Evolutionary conservation across 83 land plant genomes (phyloP).

Genomic region (Diphasiastrum complanatum): DNA sequence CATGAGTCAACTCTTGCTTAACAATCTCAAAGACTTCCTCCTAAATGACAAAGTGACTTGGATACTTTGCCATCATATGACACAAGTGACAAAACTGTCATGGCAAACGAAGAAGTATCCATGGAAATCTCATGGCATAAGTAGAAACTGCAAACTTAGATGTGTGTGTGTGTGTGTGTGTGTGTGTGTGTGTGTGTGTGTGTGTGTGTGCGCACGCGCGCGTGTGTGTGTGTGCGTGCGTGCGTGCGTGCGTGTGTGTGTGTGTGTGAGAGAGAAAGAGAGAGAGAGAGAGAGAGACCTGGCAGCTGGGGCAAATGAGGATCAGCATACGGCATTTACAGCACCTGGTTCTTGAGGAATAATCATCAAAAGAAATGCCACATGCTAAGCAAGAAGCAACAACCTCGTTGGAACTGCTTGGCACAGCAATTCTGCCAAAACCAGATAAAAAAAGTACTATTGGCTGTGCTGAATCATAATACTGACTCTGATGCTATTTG

Average conservation of each 20-base stretch:
- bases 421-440: conserved; percentile 61
- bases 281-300: conserved; percentile 33
- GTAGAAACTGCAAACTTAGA: too few relatives aligned
- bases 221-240: background rate
- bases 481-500: too few relatives aligned
- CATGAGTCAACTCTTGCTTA: too few relatives aligned
- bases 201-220: background rate
- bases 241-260: background rate
- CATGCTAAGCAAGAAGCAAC: conserved; percentile 69
- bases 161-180: background rate
- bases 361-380: conserved; percentile 63
- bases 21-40: too few relatives aligned
- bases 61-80: too few relatives aligned
- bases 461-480: too few relatives aligned
- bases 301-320: conserved; percentile 66
- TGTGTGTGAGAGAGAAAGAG: background rate
- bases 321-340: conserved; percentile 72
- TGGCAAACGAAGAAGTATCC: too few relatives aligned
- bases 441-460: too few relatives aligned
- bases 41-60: too few relatives aligned
- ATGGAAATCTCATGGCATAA: too few relatives aligned
- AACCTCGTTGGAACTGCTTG: conserved; percentile 38
- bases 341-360: conserved; percentile 73
- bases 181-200: too few relatives aligned
- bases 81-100: too few relatives aligned